Evolutionary conservation across 805 yeast genomes (phyloP), one percentile per base, ranked within the genome.

Genomic region (Phaffomyces thermotolerans): DNA sequence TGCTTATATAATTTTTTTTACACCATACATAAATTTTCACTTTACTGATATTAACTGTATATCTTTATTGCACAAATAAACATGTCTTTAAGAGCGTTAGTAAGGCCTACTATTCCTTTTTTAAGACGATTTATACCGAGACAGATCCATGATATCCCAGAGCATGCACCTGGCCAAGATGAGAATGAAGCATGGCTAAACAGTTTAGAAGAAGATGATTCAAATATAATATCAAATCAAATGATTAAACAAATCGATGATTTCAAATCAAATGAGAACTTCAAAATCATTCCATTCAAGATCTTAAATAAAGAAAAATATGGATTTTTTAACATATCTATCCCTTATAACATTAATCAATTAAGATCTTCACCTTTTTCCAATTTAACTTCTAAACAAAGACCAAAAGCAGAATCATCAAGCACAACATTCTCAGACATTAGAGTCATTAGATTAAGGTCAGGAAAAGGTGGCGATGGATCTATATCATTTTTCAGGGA

Each of bases 381-480:
- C 0, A 49, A 55, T 14, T 33, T 66, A 23, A 47, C 65, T 4
- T 37, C 65, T 34, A 60, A 61, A 45, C 56, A 62, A 53, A 56
- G 78, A 55, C 71, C 79, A 48, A 65, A 70, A 49, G 64, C 75
- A 22, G 71, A 68, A 49, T 45, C 64, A 44, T 50, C 59, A 44
- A 65, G 69, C 43, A 24, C 33, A 4, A 56, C 64, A 32, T 82
- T 75, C 56, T 65, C 78, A 2, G 97, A 90, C 59, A 64, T 87
- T 4, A 74, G 82, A 46, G 72, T 86, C 8, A 71, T 91, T 9
- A 76, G 76, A 43, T 66, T 88, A 8, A 59, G 66, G 4, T 78
- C 95, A 24, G 99, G 99, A 0, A 70, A 67, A 34, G 99, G 99
- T 18, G 99, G 99, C 2, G 72, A 82, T 58, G 99, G 99, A 7